Percentiles rank a stretch among this genome's conserved stretches.
Evolutionary conservation across 306 rosid genomes (phyloP).

Genomic region (Prosopis cineraria): DNA sequence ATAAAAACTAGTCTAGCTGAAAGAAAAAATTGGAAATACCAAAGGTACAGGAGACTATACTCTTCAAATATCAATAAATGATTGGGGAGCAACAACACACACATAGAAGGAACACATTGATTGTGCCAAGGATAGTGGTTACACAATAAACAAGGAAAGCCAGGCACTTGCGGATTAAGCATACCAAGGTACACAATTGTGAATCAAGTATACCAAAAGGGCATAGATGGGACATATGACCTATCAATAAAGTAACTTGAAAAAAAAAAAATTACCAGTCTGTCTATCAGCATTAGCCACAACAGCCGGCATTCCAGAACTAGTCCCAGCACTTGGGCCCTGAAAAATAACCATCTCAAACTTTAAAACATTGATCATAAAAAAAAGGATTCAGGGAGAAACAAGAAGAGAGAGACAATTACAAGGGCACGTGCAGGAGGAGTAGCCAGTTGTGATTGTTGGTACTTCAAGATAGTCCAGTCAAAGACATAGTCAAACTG

Average conservation of each 20-base stretch:
- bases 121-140: neutral
- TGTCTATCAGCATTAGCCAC: conserved; percentile 65
- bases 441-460: too few species aligned
- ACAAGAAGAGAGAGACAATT: conserved; percentile 22
- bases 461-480: too few species aligned
- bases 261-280: conserved; percentile 58
- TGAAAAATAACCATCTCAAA: conserved; percentile 34
- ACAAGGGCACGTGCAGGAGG: conserved; percentile 82
- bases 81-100: neutral
- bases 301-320: conserved; percentile 79
- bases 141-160: neutral
- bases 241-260: conserved; percentile 21
- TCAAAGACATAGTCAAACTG: too few species aligned
- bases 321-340: conserved; percentile 83
- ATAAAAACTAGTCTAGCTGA: conserved; percentile 9
- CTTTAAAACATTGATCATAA: conserved; percentile 1
- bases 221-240: neutral
- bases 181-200: neutral
- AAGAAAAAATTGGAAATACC: neutral
- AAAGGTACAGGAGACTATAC: neutral
- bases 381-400: conserved; percentile 26
- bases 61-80: neutral
- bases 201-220: conserved; percentile 2
- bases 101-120: neutral
- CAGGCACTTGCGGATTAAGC: neutral